These are phyloP conservation scores for Theobroma cacao DNA, from an alignment of 345 rosid genomes.

Conservation along the genomic window DNA sequence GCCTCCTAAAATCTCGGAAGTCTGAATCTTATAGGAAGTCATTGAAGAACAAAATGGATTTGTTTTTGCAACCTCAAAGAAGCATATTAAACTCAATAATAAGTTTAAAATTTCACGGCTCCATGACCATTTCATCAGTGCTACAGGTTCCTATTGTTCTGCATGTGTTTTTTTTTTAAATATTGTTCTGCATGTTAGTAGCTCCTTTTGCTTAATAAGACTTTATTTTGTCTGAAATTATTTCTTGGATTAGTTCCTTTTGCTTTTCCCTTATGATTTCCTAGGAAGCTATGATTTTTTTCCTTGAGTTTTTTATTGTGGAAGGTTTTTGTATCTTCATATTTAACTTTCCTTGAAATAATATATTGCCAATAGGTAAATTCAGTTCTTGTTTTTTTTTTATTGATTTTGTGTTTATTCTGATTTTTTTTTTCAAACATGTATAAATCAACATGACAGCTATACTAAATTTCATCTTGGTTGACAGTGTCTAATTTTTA, in stretches of 20 bases:
- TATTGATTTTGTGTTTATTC: constrained; percentile 4
- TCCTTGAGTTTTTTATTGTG: not conserved
- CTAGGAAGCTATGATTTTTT: not conserved
- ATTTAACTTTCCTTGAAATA: not conserved
- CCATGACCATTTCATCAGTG: not conserved
- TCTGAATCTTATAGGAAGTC: not conserved
- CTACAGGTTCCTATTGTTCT: not conserved
- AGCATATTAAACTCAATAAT: not conserved
- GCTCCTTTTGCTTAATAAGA: not conserved
- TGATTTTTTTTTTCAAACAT: constrained; percentile 1
- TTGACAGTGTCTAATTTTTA: constrained; percentile 2
- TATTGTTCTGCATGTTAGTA: not conserved
- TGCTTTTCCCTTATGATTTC: not conserved
- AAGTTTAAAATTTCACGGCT: not conserved
- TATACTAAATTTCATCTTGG: not conserved
- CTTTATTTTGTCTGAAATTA: not conserved
- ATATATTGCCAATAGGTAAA: not conserved
- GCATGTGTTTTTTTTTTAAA: too few species aligned
- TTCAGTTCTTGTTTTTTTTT: not conserved
- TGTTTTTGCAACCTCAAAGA: not conserved
- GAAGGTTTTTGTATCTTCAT: not conserved
- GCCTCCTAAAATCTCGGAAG: not conserved
- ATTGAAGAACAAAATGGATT: not conserved
- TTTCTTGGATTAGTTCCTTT: not conserved
- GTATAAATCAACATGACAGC: not conserved